These are phyloP conservation scores for Rhodotorula diobovata DNA, from an alignment of 768 basidiomycete genomes.

Conservation along the genomic window DNA sequence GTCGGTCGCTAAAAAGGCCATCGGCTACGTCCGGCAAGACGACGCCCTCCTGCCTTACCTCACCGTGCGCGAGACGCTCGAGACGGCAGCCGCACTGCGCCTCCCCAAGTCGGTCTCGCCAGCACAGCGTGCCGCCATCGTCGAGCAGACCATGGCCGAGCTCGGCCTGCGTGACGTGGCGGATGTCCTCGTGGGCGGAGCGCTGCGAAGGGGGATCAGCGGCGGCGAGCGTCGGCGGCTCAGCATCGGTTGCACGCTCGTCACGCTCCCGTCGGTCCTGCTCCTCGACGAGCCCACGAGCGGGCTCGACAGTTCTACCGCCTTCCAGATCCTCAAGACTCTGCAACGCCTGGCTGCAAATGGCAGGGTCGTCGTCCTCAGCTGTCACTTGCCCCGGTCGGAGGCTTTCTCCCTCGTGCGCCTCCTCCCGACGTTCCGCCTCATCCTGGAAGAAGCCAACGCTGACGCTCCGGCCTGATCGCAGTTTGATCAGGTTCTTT, in stretches of 20 bases:
- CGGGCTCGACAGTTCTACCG: constrained; percentile 41
- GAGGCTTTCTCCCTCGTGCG: constrained; percentile 49
- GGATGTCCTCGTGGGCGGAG: constrained; percentile 57
- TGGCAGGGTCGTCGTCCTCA: constrained; percentile 59
- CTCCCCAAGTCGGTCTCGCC: constrained; percentile 51
- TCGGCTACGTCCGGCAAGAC: constrained; percentile 47
- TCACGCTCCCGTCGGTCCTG: constrained; percentile 59
- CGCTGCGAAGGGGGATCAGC: constrained; percentile 51
- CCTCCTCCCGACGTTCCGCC: neutral
- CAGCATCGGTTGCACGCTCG: constrained; percentile 61
- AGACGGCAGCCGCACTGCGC: constrained; percentile 45
- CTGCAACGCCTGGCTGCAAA: constrained; percentile 50
- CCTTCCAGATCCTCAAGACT: constrained; percentile 48
- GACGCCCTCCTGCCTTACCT: constrained; percentile 46
- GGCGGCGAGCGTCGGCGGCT: constrained; percentile 58
- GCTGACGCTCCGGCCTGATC: too few species aligned
- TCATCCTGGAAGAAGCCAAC: too few species aligned
- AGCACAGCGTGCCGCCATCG: constrained; percentile 46
- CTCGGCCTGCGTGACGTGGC: constrained; percentile 52
- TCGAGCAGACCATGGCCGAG: constrained; percentile 52
- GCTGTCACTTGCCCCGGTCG: constrained; percentile 64
- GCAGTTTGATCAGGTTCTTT: constrained; percentile 58
- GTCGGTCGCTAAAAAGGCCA: constrained; percentile 29
- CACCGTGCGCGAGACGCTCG: constrained; percentile 47
- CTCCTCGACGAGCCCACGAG: constrained; percentile 62